Percentiles rank a stretch among this genome's conserved stretches.
phyloP scores from a whole-genome alignment of 441 rosid genomes.

The Caryocar brasiliense region DNA sequence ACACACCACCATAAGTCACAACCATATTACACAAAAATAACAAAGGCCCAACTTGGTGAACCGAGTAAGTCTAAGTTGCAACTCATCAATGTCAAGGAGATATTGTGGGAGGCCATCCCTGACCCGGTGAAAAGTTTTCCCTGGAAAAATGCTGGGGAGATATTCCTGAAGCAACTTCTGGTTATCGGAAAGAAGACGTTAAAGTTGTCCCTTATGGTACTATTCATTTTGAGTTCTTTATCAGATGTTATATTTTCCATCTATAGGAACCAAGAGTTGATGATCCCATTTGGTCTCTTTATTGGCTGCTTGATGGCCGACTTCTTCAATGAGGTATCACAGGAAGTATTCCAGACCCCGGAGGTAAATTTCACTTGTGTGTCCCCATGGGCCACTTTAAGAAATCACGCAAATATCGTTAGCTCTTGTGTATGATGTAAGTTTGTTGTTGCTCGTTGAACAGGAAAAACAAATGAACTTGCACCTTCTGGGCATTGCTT shows the following conservation, averaged over 20 bases:
- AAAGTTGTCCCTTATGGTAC: slow-evolving; percentile 28
- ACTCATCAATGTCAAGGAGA: slow-evolving; percentile 13
- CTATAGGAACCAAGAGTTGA: slow-evolving; percentile 26
- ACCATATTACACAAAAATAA: slow-evolving; percentile 8
- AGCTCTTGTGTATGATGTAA: neutral
- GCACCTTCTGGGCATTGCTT: slow-evolving; percentile 18
- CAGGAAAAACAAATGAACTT: slow-evolving; percentile 24
- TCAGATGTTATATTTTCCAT: slow-evolving; percentile 35
- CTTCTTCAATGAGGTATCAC: slow-evolving; percentile 24
- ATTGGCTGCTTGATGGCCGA: slow-evolving; percentile 32
- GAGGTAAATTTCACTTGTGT: slow-evolving; percentile 15
- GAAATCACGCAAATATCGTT: neutral
- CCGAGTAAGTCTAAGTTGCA: slow-evolving; percentile 18
- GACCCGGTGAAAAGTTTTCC: slow-evolving; percentile 28
- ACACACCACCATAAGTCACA: neutral
- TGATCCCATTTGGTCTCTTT: slow-evolving; percentile 38
- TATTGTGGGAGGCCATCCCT: slow-evolving; percentile 25
- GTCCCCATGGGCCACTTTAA: neutral
- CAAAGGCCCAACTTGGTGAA: slow-evolving; percentile 23
- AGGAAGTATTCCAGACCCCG: slow-evolving; percentile 10
- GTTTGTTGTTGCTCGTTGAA: neutral
- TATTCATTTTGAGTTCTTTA: slow-evolving; percentile 16
- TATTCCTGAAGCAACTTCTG: slow-evolving; percentile 15
- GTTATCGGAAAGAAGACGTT: slow-evolving; percentile 21
- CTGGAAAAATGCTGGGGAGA: slow-evolving; percentile 29